Base-by-base conservation (phyloP, 805 yeast genomes). In the Kluyveromyces aestuarii region DNA sequence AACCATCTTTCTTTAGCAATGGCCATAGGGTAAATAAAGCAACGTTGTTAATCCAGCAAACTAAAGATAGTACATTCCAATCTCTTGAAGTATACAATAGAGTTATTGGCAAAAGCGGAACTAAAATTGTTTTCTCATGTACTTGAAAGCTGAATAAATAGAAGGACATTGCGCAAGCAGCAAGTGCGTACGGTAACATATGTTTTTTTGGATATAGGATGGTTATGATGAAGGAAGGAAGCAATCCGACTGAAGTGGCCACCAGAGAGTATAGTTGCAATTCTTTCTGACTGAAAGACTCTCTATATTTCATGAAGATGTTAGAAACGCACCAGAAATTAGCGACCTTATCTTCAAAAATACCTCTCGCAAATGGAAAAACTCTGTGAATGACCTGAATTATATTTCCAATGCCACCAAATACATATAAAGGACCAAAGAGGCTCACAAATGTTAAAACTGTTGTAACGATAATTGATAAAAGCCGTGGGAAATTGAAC, bases 321-420 rank as follows among this genome's bases (percentile, higher is more conserved):
- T 93, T 93, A 1, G 89, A 72, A n/a, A 96, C 83, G 66, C 98
- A 90, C 99, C 99, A 93, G 59, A 93, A 84, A 62, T 90, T 93
- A 38, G 96, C 96, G 14, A 93, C 98, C 63, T 93, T 93, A 62
- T 93, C 98, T 64, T 93, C 99, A 74, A 95, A 93, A 8, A 93
- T 74, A 0, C 99, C 99, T 61, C 98, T 76, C 41, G 81, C 78
- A 55, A 93, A 91, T 1, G 99, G 99, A 64, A 93, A 93, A 30
- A 91, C 82, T 53, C 98, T 76, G 40, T 86, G 95, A 27, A 66
- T 53, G 1, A 84, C 61, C 55, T 81, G 83, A 4, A 61, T 49
- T 1, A 76, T 51, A 37, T 69, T 72, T 2, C 55, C 50, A 1
- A 66, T 16, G 4, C 63, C 62, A 7, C 78, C 77, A 50, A 63